Evolutionary conservation across 1,284 basidiomycete genomes (phyloP), one percentile per base, ranked within the genome.

Genomic region (Naganishia cerealis): DNA sequence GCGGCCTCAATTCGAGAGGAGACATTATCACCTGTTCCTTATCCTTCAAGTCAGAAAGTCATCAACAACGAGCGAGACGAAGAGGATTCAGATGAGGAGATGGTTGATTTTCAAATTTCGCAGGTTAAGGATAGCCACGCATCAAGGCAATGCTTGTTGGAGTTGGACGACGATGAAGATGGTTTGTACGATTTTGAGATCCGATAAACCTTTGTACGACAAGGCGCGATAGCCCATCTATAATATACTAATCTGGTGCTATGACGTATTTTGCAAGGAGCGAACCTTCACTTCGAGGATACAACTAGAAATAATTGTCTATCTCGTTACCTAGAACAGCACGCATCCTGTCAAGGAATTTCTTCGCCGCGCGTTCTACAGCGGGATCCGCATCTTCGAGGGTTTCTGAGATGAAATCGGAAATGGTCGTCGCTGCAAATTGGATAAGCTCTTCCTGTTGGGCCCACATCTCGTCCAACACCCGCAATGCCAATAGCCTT

Each of bases 381-480:
- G 77, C 78, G 16, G 74, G 74, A 66, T 83, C 80, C 65, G 82
- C 81, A 73, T 83, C 82, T 71, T 84, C 83, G 43, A 84, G 71
- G 65, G 82, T 73, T 73, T 84, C 83, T 40, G 79, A 78, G 67
- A 84, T 74, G 74, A 83, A 82, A 67, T 83, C 82, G 18, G 74
- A 73, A 7, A 84, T 83, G 0, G 83, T 84, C 75, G 84, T 82
- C 1, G 84, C 83, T 3, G 84, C 83, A 61, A 83, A 77, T 15
- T 73, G 76, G n/a, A 86, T 76, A 71, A 85, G 76, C 62, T 82
- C 90, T 67, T 93, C 89, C 61, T 85, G 84, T 33, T 75, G 77
- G 13, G 75, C 74, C 96, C 95, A 99, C 55, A 97, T 79, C 21
- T 84, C 83, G 21, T 88, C 86, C 24, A 89, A 82, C 66, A 88